Base-by-base conservation (phyloP, 257 asterid genomes). In the Salvia hispanica region DNA sequence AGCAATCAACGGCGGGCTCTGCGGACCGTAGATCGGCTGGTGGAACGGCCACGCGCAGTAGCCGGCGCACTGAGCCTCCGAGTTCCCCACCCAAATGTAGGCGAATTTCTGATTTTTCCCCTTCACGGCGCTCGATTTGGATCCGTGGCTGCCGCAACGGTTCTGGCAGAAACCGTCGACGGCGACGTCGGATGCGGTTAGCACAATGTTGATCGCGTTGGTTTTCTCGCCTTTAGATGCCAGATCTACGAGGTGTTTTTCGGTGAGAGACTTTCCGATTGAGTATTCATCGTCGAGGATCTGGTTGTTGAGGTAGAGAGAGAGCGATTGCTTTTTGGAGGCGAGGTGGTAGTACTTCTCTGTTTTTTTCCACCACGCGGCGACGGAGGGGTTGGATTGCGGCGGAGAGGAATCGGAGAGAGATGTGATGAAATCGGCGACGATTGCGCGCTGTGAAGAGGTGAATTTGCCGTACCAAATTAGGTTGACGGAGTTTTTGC, bases 401-500 rank as follows among this genome's bases (percentile, higher is more conserved):
- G 21, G 1, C 1, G 21, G 21, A 18, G 21, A 18, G 21, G 21
- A 18, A 18, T 0, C 1, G 1, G 21, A 1, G 21, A 18, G 21
- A 18, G 21, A 25, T 0, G 31, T 25, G 31, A 25, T 25, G 31
- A 25, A 25, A 25, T 25, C 31, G 31, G 31, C 31, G 31, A 25
- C 31, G 31, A 25, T 25, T 25, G 31, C 31, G 31, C 31, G 31
- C 36, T 90, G 95, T 47, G 91, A 66, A 0, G 96, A 83, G 47
- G 78, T 82, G 84, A 86, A 86, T 6, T 83, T 81, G 10, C 96
- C 95, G 70, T 89, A 89, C 92, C 90, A 89, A 0, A 89, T 83
- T 6, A 86, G 64, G 37, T 86, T 86, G 1, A 89, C 72, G 31
- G 96, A 73, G 53, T 83, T 83, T 63, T 47, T 83, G 42, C 96